Conservation (phyloP, 75 land plant genomes). For the Adiantum capillusveneris region DNA sequence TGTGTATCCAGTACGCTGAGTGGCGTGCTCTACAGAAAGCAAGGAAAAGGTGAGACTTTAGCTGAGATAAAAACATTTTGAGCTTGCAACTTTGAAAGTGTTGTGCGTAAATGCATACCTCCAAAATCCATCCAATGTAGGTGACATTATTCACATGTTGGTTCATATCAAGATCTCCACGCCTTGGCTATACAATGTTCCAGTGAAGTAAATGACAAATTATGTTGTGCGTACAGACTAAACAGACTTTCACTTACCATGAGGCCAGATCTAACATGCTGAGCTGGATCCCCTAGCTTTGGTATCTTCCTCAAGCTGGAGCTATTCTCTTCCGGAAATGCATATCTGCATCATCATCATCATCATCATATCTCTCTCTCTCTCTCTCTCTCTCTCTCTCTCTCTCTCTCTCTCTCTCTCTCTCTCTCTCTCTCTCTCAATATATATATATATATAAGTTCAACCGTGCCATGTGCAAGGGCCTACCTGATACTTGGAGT, state of each 20-base stretch:
- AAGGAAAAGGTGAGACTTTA: neutral
- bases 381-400: no score
- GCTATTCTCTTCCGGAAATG: conserved; percentile 49
- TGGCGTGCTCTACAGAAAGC: conserved; percentile 53
- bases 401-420: no score
- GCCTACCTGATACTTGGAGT: no score
- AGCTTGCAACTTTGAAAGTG: neutral
- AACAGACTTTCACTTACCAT: conserved; percentile 27
- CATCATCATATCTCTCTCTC: no score
- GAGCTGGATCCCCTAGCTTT: conserved; percentile 67
- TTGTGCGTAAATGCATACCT: conserved; percentile 12
- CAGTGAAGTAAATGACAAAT: no score
- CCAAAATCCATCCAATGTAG: conserved; percentile 44
- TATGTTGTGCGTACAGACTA: no score
- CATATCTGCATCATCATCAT: conserved; percentile 45
- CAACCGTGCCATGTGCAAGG: no score
- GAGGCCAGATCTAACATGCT: conserved; percentile 38
- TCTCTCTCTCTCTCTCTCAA: no score
- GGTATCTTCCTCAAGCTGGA: conserved; percentile 43
- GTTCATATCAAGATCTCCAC: conserved; percentile 43
- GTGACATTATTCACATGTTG: conserved; percentile 48
- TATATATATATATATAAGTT: no score
- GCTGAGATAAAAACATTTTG: neutral
- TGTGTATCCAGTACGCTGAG: conserved; percentile 52
- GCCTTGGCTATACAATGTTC: conserved; percentile 24